phyloP scores from a whole-genome alignment of 2,329 filamentous ascomycete species.

The Alternaria burnsii region DNA sequence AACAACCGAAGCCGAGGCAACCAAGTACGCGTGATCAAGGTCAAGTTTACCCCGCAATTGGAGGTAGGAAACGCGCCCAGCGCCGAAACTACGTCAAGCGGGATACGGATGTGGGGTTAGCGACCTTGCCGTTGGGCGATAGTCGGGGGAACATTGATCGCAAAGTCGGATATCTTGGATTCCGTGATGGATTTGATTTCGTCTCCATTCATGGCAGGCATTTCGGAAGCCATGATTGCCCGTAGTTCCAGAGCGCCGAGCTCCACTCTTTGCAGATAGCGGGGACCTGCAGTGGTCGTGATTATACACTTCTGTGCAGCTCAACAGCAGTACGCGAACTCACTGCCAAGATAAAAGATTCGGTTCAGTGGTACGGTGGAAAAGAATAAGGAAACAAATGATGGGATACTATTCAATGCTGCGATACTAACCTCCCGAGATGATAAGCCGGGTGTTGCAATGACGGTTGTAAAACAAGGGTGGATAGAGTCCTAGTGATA shows the following conservation, averaged over 20 bases:
- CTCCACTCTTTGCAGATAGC: neutral
- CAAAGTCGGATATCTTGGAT: neutral
- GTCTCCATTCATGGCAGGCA: neutral
- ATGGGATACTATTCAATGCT: neutral
- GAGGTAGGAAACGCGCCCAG: slow-evolving; percentile 1
- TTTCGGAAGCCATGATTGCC: neutral
- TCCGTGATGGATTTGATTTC: neutral
- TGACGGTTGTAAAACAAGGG: neutral
- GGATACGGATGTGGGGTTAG: neutral
- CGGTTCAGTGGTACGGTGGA: neutral
- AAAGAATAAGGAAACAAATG: neutral
- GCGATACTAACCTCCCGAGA: neutral
- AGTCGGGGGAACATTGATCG: neutral
- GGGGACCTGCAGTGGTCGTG: neutral
- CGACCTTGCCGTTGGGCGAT: neutral
- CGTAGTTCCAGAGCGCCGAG: neutral
- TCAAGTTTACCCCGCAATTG: slow-evolving; percentile 13
- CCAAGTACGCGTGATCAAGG: neutral
- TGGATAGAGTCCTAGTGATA: neutral
- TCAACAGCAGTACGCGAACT: too few species aligned
- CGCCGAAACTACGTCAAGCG: slow-evolving; percentile 1
- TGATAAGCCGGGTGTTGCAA: neutral
- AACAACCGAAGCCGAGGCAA: slow-evolving; percentile 3
- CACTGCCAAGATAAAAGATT: neutral
- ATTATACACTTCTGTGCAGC: neutral